Evolutionary conservation across 148 eudicot species (phyloP).

Genomic region (Fallopia convolvulus): DNA sequence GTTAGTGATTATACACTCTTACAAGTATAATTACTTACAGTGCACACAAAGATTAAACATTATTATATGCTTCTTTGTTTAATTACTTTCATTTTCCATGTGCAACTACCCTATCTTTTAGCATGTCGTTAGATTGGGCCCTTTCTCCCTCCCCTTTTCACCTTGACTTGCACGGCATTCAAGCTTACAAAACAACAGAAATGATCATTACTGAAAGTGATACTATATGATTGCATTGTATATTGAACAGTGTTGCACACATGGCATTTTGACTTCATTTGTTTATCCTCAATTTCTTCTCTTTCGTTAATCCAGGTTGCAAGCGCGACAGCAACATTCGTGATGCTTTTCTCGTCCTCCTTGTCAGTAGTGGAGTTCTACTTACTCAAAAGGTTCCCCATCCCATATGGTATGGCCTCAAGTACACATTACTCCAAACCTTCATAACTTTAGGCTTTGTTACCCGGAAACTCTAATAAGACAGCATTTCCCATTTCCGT

Average conservation of each 20-base stretch:
- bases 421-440: not conserved
- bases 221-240: not conserved
- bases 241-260: not conserved
- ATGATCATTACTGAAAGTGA: not conserved
- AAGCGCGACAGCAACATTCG: conserved; percentile 96
- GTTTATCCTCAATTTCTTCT: not conserved
- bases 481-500: no score
- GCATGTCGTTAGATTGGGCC: not conserved
- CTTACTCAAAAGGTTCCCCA: conserved; percentile 81
- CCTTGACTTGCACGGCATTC: not conserved
- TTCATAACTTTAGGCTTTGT: not conserved
- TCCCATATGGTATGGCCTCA: conserved; percentile 53
- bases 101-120: not conserved
- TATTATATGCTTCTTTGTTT: not conserved
- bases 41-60: not conserved
- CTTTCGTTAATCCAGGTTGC: conserved; percentile 48
- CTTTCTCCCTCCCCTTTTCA: not conserved
- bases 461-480: no score
- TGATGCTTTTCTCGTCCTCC: conserved; percentile 93
- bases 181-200: not conserved
- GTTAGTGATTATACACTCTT: not conserved
- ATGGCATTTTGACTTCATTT: not conserved
- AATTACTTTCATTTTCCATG: not conserved
- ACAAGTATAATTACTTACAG: not conserved
- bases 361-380: conserved; percentile 95